Evolutionary conservation across 768 basidiomycete genomes (phyloP).

Genomic region (Strobilomyces dryophilus): DNA sequence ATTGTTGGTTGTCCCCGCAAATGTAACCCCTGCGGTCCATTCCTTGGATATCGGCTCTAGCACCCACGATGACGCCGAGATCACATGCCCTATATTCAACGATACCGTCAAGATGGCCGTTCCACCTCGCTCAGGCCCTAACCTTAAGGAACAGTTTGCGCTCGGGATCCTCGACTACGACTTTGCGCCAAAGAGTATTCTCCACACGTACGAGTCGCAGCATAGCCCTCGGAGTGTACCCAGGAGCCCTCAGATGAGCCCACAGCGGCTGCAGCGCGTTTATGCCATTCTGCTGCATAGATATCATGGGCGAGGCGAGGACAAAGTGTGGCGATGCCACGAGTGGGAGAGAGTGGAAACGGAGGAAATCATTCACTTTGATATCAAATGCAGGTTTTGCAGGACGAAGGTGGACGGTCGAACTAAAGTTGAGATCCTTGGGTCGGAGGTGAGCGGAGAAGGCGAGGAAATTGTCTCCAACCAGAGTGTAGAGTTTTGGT

Average conservation of each 20-base stretch:
- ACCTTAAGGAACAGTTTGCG: background rate
- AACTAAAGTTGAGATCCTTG: too few relatives aligned
- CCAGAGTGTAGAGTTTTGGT: too few relatives aligned
- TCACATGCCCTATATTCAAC: background rate
- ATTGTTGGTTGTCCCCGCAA: background rate
- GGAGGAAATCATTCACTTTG: too few relatives aligned
- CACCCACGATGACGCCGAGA: background rate
- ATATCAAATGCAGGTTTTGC: too few relatives aligned
- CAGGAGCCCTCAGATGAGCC: too few relatives aligned
- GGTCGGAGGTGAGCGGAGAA: too few relatives aligned
- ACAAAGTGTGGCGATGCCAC: background rate
- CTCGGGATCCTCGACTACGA: background rate
- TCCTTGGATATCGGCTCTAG: background rate
- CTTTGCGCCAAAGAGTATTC: background rate
- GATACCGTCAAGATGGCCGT: background rate
- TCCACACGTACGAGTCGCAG: too few relatives aligned
- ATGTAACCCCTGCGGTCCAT: background rate
- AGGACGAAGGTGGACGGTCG: too few relatives aligned
- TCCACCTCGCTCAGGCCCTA: too few relatives aligned
- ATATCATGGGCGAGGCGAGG: background rate
- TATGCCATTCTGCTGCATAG: background rate
- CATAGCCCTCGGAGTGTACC: too few relatives aligned
- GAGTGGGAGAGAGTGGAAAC: background rate
- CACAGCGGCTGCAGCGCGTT: too few relatives aligned
- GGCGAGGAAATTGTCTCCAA: too few relatives aligned